Evolutionary conservation across 2,329 filamentous ascomycete genomes (phyloP).

Genomic region (Verticillium klebahnii): DNA sequence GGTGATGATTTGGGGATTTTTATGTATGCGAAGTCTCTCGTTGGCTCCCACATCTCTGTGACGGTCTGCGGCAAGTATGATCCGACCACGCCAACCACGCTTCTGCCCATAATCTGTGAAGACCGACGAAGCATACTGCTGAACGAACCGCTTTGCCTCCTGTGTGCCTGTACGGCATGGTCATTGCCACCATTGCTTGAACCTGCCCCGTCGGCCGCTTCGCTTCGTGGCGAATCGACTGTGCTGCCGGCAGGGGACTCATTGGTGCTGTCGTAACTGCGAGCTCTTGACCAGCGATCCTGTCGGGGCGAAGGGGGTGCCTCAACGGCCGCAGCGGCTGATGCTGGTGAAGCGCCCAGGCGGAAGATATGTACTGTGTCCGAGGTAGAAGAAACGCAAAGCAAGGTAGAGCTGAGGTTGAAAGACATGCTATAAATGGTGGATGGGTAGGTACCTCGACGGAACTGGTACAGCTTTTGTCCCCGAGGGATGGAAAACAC

Average conservation of each 20-base stretch:
- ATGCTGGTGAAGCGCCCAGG: constrained; percentile 45
- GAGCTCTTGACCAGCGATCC: constrained; percentile 49
- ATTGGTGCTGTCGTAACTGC: constrained; percentile 50
- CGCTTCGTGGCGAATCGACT: constrained; percentile 41
- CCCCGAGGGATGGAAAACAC: constrained; percentile 90
- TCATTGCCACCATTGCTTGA: constrained; percentile 20
- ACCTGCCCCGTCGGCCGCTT: constrained; percentile 34
- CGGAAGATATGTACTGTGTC: constrained; percentile 98
- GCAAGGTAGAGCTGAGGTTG: constrained; percentile 85
- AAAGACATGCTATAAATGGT: constrained; percentile 99
- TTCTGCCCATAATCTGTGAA: constrained; percentile 87
- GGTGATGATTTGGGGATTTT: constrained; percentile 68
- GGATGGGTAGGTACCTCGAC: constrained; percentile 89
- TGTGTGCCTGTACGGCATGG: constrained; percentile 23
- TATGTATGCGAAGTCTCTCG: constrained; percentile 93
- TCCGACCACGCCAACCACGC: constrained; percentile 82
- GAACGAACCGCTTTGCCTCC: constrained; percentile 68
- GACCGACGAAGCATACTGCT: constrained; percentile 90
- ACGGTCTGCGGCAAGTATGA: constrained; percentile 91
- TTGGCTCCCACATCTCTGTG: constrained; percentile 96
- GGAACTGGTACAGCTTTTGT: constrained; percentile 93
- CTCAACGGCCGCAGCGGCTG: constrained; percentile 23
- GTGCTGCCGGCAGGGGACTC: constrained; percentile 42
- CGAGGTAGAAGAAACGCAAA: constrained; percentile 93
- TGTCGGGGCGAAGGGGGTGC: constrained; percentile 34